Percentiles rank a stretch among this genome's conserved stretches.
phyloP scores from a whole-genome alignment of 331 rosid species.

The Ulmus americana region DNA sequence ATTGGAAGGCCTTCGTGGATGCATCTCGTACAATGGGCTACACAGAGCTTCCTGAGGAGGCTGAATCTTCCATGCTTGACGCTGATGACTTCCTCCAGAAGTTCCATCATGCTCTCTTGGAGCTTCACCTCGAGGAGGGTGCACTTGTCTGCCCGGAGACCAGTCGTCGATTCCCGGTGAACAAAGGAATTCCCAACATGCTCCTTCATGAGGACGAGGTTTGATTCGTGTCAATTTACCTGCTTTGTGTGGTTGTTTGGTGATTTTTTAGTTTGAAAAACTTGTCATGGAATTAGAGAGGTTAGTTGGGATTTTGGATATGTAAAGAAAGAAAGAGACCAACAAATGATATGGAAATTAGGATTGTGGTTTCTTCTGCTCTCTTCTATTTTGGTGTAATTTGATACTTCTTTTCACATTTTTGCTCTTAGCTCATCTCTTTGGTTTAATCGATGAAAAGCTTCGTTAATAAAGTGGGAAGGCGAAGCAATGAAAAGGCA shows the following conservation, averaged over 20 bases:
- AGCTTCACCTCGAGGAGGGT: slow-evolving; percentile 83
- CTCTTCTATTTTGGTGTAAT: not conserved
- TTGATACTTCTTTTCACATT: no score
- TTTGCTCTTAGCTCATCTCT: no score
- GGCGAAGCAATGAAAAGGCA: no score
- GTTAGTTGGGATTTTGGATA: not conserved
- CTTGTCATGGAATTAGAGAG: no score
- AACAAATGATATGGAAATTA: not conserved
- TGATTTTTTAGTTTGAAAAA: not conserved
- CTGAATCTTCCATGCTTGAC: slow-evolving; percentile 51
- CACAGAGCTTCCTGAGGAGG: slow-evolving; percentile 64
- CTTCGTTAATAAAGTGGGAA: no score
- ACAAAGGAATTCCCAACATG: slow-evolving; percentile 75
- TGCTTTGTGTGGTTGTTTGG: not conserved
- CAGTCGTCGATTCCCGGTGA: slow-evolving; percentile 55
- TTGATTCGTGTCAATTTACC: slow-evolving; percentile 21
- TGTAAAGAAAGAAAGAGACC: not conserved
- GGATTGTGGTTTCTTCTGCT: not conserved
- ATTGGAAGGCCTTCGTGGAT: slow-evolving; percentile 56
- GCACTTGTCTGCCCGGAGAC: slow-evolving; percentile 77
- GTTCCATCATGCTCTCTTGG: slow-evolving; percentile 78
- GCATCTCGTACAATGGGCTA: slow-evolving; percentile 63
- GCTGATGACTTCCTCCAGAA: slow-evolving; percentile 60
- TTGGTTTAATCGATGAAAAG: no score
- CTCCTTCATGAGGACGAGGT: slow-evolving; percentile 84